Percentiles rank a stretch among this genome's conserved stretches.
These are phyloP conservation scores for Phytophthora pinifolia DNA, from an alignment of 352 stramenopile genomes.

Conservation along the genomic window DNA sequence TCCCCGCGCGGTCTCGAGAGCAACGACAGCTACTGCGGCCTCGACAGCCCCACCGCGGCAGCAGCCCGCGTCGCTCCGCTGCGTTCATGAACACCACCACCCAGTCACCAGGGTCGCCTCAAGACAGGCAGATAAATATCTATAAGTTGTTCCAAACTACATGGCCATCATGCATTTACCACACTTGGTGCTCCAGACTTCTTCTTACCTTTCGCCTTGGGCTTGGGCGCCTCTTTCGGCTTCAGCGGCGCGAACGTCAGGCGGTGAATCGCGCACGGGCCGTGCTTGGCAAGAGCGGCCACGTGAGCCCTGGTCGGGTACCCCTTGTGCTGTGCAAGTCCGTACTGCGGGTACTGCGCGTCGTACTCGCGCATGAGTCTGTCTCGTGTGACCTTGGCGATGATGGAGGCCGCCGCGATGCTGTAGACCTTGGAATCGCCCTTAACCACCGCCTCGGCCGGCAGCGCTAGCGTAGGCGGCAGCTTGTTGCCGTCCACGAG, in stretches of 20 bases:
- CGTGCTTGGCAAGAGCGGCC: slow-evolving; percentile 83
- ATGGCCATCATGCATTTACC: slow-evolving; percentile 18
- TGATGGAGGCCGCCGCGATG: slow-evolving; percentile 97
- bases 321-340: slow-evolving; percentile 96
- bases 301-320: slow-evolving; percentile 96
- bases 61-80: slow-evolving; percentile 26
- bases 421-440: slow-evolving; percentile 95
- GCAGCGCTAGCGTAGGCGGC: slow-evolving; percentile 84
- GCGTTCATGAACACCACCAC: slow-evolving; percentile 21
- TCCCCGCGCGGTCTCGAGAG: slow-evolving; percentile 34
- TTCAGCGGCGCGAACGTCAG: slow-evolving; percentile 97
- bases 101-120: slow-evolving; percentile 10
- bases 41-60: slow-evolving; percentile 23
- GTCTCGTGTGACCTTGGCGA: slow-evolving; percentile 98
- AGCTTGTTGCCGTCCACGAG: slow-evolving; percentile 97
- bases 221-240: slow-evolving; percentile 42
- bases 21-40: slow-evolving; percentile 30
- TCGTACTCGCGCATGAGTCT: slow-evolving; percentile 96
- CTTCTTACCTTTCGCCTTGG: slow-evolving; percentile 15
- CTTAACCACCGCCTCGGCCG: slow-evolving; percentile 93
- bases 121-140: slow-evolving; percentile 17
- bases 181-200: not conserved
- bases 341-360: slow-evolving; percentile 92
- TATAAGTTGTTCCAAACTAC: slow-evolving; percentile 23
- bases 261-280: slow-evolving; percentile 94